Percentiles rank a stretch among this genome's conserved stretches.
phyloP scores from a whole-genome alignment of 2,329 filamentous ascomycete genomes.

The Coleophoma cylindrospora region DNA sequence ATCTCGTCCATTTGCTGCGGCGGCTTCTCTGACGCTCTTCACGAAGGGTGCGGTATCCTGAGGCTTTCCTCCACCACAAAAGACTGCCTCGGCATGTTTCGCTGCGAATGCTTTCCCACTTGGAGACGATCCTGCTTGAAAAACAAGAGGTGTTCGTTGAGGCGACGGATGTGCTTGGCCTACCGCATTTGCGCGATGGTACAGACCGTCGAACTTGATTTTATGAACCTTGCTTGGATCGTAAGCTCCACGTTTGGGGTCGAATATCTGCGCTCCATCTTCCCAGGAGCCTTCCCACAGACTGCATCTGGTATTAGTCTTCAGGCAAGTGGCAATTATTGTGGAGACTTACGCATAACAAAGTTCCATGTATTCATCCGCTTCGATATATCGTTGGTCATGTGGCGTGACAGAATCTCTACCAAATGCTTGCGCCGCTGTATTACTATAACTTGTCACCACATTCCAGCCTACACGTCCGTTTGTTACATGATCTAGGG shows the following conservation, averaged over 20 bases:
- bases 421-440: constrained; percentile 54
- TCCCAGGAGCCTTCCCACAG: constrained; percentile 64
- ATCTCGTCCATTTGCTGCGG: constrained; percentile 48
- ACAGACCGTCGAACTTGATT: constrained; percentile 59
- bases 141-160: constrained; percentile 61
- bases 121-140: constrained; percentile 63
- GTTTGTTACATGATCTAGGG: constrained; percentile 59
- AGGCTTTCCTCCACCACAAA: constrained; percentile 59
- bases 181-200: constrained; percentile 46
- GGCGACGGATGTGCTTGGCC: constrained; percentile 60
- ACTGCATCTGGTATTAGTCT: constrained; percentile 54
- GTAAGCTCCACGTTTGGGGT: constrained; percentile 54
- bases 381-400: constrained; percentile 58
- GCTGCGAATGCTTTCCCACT: constrained; percentile 62
- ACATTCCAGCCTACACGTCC: constrained; percentile 46
- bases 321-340: not conserved
- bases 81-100: constrained; percentile 62
- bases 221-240: constrained; percentile 49
- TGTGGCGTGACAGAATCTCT: constrained; percentile 51
- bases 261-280: constrained; percentile 56
- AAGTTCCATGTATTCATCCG: constrained; percentile 57
- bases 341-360: constrained; percentile 2
- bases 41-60: constrained; percentile 54
- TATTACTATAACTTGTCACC: constrained; percentile 62
- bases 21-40: constrained; percentile 52